Conservation (phyloP, 2,329 filamentous ascomycete genomes). For the Cladosporium oxysporum region DNA sequence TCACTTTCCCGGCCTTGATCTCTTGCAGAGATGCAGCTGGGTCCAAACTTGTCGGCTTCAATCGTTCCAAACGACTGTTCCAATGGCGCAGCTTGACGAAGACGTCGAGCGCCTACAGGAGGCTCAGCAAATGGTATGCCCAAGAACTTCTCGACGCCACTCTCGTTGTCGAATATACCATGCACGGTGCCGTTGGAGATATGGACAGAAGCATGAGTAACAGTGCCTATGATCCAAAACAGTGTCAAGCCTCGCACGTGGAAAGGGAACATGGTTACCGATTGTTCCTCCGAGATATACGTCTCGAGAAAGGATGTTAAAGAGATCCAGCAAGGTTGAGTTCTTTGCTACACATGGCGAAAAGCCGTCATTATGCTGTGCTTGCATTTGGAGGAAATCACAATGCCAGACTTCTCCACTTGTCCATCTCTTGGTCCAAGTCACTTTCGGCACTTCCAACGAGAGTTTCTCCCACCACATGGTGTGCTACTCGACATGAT, state of each 20-base stretch:
- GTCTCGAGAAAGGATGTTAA: not conserved
- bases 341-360: not conserved
- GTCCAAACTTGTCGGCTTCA: not conserved
- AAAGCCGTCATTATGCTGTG: not conserved
- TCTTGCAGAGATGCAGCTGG: not conserved
- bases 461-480: not conserved
- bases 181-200: not conserved
- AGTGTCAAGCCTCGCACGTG: too few species aligned
- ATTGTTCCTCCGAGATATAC: not conserved
- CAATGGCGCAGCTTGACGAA: slow-evolving; percentile 1
- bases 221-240: not conserved
- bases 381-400: not conserved
- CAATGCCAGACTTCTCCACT: not conserved
- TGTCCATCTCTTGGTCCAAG: not conserved
- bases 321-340: not conserved
- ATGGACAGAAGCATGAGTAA: not conserved
- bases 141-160: not conserved
- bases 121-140: slow-evolving; percentile 5
- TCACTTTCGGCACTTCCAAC: not conserved
- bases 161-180: not conserved
- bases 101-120: not conserved
- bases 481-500: not conserved
- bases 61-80: not conserved
- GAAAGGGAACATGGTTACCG: not conserved
- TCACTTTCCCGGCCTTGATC: slow-evolving; percentile 39